Conservation (phyloP, 140 eudicot species). For the Artemisia princeps region DNA sequence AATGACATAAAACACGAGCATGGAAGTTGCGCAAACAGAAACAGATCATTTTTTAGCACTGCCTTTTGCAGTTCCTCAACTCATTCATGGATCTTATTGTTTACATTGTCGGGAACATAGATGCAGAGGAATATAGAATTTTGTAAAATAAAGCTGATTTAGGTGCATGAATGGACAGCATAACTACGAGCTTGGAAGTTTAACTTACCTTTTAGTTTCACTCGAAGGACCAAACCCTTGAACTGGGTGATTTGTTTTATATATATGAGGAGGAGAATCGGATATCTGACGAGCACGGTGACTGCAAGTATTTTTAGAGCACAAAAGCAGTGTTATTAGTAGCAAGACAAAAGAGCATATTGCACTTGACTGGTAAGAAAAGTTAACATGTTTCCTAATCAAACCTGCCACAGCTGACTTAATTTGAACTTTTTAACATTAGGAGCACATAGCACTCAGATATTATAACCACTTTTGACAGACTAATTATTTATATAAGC, state of each 20-base stretch:
- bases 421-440: no score
- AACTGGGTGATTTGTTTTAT: constrained; percentile 22
- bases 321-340: constrained; percentile 5
- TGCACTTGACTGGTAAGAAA: no score
- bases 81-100: no score
- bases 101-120: no score
- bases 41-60: no score
- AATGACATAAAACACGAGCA: no score
- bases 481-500: background rate
- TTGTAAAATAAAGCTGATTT: background rate
- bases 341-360: no score
- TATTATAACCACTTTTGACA: background rate
- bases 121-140: constrained; percentile 1
- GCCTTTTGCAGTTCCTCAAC: no score
- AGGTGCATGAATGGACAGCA: background rate
- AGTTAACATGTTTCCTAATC: no score
- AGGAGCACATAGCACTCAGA: no score
- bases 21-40: no score
- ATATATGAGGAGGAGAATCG: constrained; percentile 32
- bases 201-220: constrained; percentile 34
- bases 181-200: constrained; percentile 8
- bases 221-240: constrained; percentile 22
- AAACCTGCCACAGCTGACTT: no score
- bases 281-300: constrained; percentile 28
- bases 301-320: constrained; percentile 22